Base-by-base conservation (phyloP, 2,329 filamentous ascomycete genomes). In the Metarhizium anisopliae region DNA sequence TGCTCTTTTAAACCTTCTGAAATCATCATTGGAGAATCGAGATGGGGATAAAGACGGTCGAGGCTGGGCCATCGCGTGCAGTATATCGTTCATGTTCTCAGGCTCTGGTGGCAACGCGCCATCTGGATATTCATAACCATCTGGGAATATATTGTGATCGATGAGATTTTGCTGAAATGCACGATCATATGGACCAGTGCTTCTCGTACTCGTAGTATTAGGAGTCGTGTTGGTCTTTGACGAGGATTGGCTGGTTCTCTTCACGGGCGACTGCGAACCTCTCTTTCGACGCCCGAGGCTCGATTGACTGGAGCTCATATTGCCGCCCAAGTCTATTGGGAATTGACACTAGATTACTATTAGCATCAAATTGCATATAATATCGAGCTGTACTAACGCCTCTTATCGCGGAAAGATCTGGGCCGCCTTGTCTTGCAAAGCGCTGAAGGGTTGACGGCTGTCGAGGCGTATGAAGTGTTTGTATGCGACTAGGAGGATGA, bases 101-200 rank as follows among this genome's bases (percentile, higher is more conserved):
- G 60, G 63, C 25, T 60, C 42, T 11, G 59, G 47, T 8, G 50
- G 49, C 16, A 45, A 35, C 10, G n/a, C 16, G 18, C 59, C 59
- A 25, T 62, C 55, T 13, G 56, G 61, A 50, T 59, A 60, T 29
- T 53, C 52, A 42, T 63, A 61, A 2, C 40, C 40, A 32, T 50
- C 1, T 18, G 60, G 61, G 11, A 59, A 60, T n/a, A 63, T 56
- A 7, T 54, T n/a, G 25, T 62, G 47, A 36, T 62, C 54, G n/a
- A 61, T 58, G 6, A 63, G 50, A 38, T 63, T 60, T 57, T 63
- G 59, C 35, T 56, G 53, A 25, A 65, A 65, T 42, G 52, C 56
- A 47, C 55, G 51, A 49, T 62, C 57, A 36, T 64, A 64, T 29
- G 55, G 62, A 4, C 60, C 55, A n/a, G 55, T 64, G 38, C 54